Conservation (phyloP, 306 rosid genomes). For the Ormosia emarginata region DNA sequence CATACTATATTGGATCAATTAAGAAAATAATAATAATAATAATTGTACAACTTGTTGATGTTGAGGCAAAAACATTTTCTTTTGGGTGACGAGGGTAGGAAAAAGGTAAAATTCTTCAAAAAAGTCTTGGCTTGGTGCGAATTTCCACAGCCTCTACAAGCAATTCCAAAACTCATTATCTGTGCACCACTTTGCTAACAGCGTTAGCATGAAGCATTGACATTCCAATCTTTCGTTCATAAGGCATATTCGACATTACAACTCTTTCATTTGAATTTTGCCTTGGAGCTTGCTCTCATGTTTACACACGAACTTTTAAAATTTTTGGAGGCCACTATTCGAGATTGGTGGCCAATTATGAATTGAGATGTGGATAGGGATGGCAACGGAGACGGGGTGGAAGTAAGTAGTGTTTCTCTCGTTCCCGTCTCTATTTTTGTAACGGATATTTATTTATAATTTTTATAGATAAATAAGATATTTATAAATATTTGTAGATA, state of each 20-base stretch:
- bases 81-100: background rate
- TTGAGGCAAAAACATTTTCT: background rate
- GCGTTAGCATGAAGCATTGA: background rate
- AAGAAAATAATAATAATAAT: background rate
- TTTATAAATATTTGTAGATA: too few relatives aligned
- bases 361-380: background rate
- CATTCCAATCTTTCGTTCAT: background rate
- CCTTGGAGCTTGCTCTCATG: background rate
- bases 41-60: background rate
- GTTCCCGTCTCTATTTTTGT: too few relatives aligned
- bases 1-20: background rate
- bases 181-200: constrained; percentile 26
- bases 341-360: background rate
- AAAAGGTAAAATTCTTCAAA: constrained; percentile 8
- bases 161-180: constrained; percentile 16
- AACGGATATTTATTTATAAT: too few relatives aligned
- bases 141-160: constrained; percentile 8
- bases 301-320: background rate
- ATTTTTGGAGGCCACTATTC: background rate
- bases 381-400: too few relatives aligned
- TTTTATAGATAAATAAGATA: too few relatives aligned
- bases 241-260: background rate
- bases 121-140: background rate
- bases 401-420: too few relatives aligned
- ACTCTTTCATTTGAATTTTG: constrained; percentile 19